phyloP scores from a whole-genome alignment of 257 asterid genomes.

The Solanum ossicruentum region DNA sequence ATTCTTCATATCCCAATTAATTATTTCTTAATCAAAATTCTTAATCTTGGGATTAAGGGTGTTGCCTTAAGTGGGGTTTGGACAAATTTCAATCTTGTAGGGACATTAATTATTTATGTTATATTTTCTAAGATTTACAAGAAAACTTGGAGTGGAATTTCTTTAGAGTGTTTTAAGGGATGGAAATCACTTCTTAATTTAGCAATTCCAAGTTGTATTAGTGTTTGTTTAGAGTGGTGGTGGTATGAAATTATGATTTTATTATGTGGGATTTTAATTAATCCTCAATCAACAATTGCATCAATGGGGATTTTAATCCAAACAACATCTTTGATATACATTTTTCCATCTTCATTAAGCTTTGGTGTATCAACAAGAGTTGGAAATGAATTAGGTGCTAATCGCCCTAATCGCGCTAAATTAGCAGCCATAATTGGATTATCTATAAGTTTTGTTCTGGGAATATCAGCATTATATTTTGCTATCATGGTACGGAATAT shows the following conservation, averaged over 20 bases:
- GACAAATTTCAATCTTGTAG: constrained; percentile 26
- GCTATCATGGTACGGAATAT: constrained; percentile 7
- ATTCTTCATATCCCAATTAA: constrained; percentile 21
- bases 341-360: constrained; percentile 29
- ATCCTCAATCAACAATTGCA: constrained; percentile 22
- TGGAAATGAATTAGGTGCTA: constrained; percentile 28
- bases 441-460: constrained; percentile 11
- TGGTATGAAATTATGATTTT: constrained; percentile 35
- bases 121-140: not conserved
- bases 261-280: constrained; percentile 16
- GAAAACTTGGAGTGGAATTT: constrained; percentile 21
- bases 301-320: constrained; percentile 31
- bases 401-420: constrained; percentile 14
- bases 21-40: constrained; percentile 13
- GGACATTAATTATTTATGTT: constrained; percentile 9
- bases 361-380: constrained; percentile 31
- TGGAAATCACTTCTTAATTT: constrained; percentile 15
- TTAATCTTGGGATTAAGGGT: constrained; percentile 22
- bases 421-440: constrained; percentile 22
- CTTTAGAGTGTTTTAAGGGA: constrained; percentile 7
- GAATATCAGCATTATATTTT: constrained; percentile 12
- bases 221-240: constrained; percentile 37
- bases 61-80: constrained; percentile 24
- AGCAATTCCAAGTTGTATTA: constrained; percentile 27
- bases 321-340: constrained; percentile 24